Percentiles rank a stretch among this genome's conserved stretches.
phyloP scores from a whole-genome alignment of 176 grass and related monocot genomes.

The Cenchrus americanus region DNA sequence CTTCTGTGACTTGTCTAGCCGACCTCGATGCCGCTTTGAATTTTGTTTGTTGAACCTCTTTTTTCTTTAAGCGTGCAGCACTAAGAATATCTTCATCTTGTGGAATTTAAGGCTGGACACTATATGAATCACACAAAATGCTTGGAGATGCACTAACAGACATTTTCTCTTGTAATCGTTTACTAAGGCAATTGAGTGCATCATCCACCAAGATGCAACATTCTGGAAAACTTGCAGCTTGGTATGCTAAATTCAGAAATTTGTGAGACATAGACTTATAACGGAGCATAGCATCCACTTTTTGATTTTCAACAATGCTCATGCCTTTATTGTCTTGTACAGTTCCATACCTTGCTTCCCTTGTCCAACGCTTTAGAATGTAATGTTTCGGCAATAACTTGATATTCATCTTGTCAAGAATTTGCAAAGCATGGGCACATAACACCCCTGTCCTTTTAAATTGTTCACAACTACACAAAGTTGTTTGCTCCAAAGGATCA shows the following conservation, averaged over 20 bases:
- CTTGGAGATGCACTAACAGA: neutral
- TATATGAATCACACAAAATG: neutral
- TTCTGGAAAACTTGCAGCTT: neutral
- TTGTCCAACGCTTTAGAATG: neutral
- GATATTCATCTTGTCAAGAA: slow-evolving; percentile 41
- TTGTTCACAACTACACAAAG: too few relatives aligned
- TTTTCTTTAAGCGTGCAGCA: neutral
- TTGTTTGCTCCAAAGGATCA: too few relatives aligned
- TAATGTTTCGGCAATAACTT: slow-evolving; percentile 23
- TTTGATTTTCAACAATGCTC: neutral
- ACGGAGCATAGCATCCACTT: neutral
- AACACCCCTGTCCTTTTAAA: too few relatives aligned
- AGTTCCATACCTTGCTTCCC: neutral
- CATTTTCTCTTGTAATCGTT: neutral
- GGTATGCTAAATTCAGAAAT: neutral
- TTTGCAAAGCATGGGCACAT: neutral
- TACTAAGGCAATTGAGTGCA: slow-evolving; percentile 1
- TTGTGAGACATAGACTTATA: neutral
- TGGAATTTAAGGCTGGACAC: neutral
- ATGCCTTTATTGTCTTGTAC: neutral
- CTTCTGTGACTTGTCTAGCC: neutral
- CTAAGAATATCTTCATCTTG: neutral
- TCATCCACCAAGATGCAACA: neutral
- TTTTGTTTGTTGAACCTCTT: neutral
- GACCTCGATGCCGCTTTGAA: neutral